Evolutionary conservation across 2,329 filamentous ascomycete genomes (phyloP), one percentile per base, ranked within the genome.

Genomic region (Cercospora zeae-maydis): DNA sequence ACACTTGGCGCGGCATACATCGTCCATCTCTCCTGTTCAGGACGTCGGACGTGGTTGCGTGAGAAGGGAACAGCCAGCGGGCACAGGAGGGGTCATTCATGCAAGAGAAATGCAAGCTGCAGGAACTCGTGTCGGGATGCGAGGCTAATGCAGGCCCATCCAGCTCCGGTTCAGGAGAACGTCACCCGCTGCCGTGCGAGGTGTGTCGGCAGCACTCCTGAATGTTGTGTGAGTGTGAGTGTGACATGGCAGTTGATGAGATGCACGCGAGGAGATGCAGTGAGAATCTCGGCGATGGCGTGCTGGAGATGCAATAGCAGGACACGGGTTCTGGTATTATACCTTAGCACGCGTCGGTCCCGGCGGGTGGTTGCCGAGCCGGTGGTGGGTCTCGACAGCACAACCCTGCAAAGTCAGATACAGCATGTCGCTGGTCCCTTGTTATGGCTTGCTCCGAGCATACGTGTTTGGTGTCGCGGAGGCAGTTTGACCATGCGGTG

Each of bases 101-200:
- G 49, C 49, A 53, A 34, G 10, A 16, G 49, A 27, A 33, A 53
- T 53, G 49, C 49, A 53, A 16, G 34, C 54, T 57, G 54, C 36
- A 57, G 54, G 54, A 42, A 31, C 54, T 42, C 45, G 54, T 39
- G 54, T 57, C 54, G n/a, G 54, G 54, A 42, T 30, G 24, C 16
- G 36, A 57, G 54, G 34, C 36, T 57, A 42, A 39, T 57, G 54
- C 54, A 57, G 16, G 49, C 49, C 49, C 27, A 53, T 33, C 27
- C 30, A 27, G 8, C 11, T 13, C 27, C 49, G 49, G 33, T 53
- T 53, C 49, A 53, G 49, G 49, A 53, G 49, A 21, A 30, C 31
- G 27, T 33, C 11, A 53, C 31, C 27, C 31, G 31, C 10, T 19
- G 31, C 30, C 34, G 49, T 53, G 49, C 31, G 49, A 34, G 27